phyloP scores from a whole-genome alignment of 2,329 filamentous ascomycete species.

The Xylariaceae sp. region DNA sequence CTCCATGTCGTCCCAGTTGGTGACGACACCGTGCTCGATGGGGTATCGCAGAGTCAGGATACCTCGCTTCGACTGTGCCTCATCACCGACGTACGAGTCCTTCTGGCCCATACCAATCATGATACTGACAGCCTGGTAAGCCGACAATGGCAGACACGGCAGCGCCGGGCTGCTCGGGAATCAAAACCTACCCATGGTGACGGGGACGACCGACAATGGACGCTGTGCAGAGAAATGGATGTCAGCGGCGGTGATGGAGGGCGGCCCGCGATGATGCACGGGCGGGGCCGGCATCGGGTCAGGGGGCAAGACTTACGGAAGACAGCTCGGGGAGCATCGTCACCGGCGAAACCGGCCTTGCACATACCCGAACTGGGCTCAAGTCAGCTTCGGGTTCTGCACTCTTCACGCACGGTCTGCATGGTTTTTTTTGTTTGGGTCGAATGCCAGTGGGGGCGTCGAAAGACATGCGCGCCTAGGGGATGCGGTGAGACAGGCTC shows the following conservation, averaged over 20 bases:
- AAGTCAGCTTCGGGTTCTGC: slow-evolving; percentile 16
- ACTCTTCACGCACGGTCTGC: no score
- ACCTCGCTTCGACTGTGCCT: slow-evolving; percentile 99
- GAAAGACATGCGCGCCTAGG: slow-evolving; percentile 5
- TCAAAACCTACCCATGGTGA: slow-evolving; percentile 96
- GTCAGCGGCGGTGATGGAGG: slow-evolving; percentile 30
- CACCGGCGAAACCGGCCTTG: slow-evolving; percentile 99
- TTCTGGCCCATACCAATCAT: slow-evolving; percentile 99
- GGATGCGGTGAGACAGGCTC: slow-evolving; percentile 30
- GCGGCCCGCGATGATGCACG: slow-evolving; percentile 2
- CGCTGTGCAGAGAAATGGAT: slow-evolving; percentile 53
- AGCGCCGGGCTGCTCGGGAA: slow-evolving; percentile 1
- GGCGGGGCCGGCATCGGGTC: slow-evolving; percentile 30
- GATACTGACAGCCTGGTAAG: slow-evolving; percentile 58
- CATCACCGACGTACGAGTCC: slow-evolving; percentile 99
- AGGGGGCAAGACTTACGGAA: slow-evolving; percentile 76
- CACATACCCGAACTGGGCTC: slow-evolving; percentile 93
- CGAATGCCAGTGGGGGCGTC: slow-evolving; percentile 1
- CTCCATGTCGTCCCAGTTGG: slow-evolving; percentile 99
- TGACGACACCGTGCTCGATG: slow-evolving; percentile 99
- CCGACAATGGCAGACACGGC: slow-evolving; percentile 3
- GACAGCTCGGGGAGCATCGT: slow-evolving; percentile 98
- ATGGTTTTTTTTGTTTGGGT: neutral
- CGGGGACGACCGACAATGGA: slow-evolving; percentile 99
- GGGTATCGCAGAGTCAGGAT: slow-evolving; percentile 99